These are phyloP conservation scores for Bipolaris oryzae DNA, from an alignment of 2,329 filamentous ascomycete species.

Conservation along the genomic window DNA sequence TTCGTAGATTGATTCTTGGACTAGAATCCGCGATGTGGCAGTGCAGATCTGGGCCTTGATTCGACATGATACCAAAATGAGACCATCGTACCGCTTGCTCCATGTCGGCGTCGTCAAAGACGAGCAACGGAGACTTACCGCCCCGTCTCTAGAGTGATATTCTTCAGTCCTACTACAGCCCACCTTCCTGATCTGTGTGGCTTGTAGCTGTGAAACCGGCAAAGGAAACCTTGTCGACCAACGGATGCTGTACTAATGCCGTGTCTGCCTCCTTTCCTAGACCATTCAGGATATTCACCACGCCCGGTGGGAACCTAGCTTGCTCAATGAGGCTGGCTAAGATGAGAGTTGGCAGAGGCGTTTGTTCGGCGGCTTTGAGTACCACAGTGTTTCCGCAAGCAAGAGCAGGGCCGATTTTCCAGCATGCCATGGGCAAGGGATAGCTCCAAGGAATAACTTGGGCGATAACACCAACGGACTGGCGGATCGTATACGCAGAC, in stretches of 20 bases:
- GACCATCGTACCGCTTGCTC: slow-evolving; percentile 68
- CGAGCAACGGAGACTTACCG: slow-evolving; percentile 60
- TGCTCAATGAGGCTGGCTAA: slow-evolving; percentile 58
- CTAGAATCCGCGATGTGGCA: slow-evolving; percentile 60
- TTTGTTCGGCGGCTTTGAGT: slow-evolving; percentile 61
- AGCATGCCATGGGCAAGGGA: slow-evolving; percentile 45
- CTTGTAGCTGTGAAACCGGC: slow-evolving; percentile 75
- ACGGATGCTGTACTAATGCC: slow-evolving; percentile 66
- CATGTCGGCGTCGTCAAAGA: slow-evolving; percentile 62
- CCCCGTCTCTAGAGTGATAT: slow-evolving; percentile 64
- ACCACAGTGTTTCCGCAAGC: slow-evolving; percentile 62
- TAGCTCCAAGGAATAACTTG: slow-evolving; percentile 54
- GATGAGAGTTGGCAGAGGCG: slow-evolving; percentile 55
- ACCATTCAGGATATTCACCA: slow-evolving; percentile 57
- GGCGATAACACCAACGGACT: slow-evolving; percentile 15
- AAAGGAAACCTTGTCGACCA: slow-evolving; percentile 76
- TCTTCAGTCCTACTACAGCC: slow-evolving; percentile 65
- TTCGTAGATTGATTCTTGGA: slow-evolving; percentile 62
- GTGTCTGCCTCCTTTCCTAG: slow-evolving; percentile 65
- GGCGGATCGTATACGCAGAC: slow-evolving; percentile 68
- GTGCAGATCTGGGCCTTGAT: slow-evolving; percentile 64
- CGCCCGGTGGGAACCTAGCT: slow-evolving; percentile 62
- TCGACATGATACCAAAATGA: slow-evolving; percentile 62
- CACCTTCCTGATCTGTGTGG: slow-evolving; percentile 73
- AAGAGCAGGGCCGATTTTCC: slow-evolving; percentile 63